Percentiles rank a stretch among this genome's conserved stretches.
phyloP scores from a whole-genome alignment of 345 rosid species.

The Gossypium ekmanianum region DNA sequence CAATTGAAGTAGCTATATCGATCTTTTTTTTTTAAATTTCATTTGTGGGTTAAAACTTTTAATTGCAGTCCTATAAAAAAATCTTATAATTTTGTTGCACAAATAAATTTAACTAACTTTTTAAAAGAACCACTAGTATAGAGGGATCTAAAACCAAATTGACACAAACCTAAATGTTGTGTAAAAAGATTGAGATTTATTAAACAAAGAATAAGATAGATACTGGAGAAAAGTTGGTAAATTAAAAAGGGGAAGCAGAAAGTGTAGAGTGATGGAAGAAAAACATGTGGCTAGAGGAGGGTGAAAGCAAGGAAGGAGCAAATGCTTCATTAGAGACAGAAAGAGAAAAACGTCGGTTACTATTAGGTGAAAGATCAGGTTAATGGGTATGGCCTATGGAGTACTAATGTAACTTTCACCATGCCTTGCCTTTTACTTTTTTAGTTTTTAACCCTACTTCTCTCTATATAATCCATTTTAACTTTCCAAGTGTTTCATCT shows the following conservation, averaged over 20 bases:
- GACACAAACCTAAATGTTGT: too few species aligned
- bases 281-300: constrained; percentile 11
- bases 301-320: background rate
- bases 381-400: background rate
- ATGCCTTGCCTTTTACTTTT: constrained; percentile 5
- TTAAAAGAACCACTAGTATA: background rate
- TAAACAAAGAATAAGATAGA: too few species aligned
- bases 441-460: background rate
- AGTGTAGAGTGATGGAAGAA: background rate
- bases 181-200: too few species aligned
- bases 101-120: too few species aligned
- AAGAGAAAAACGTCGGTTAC: constrained; percentile 26
- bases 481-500: background rate
- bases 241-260: background rate
- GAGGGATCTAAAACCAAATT: background rate
- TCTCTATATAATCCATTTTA: constrained; percentile 27
- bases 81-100: too few species aligned
- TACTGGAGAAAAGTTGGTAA: background rate
- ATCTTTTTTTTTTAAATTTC: too few species aligned
- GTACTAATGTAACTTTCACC: constrained; percentile 24
- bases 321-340: background rate
- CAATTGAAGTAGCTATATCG: too few species aligned
- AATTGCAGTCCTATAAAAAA: too few species aligned
- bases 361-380: constrained; percentile 22
- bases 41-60: too few species aligned